phyloP scores from a whole-genome alignment of 192 early-diverging fungal species.

The Cetraspora pellucida region DNA sequence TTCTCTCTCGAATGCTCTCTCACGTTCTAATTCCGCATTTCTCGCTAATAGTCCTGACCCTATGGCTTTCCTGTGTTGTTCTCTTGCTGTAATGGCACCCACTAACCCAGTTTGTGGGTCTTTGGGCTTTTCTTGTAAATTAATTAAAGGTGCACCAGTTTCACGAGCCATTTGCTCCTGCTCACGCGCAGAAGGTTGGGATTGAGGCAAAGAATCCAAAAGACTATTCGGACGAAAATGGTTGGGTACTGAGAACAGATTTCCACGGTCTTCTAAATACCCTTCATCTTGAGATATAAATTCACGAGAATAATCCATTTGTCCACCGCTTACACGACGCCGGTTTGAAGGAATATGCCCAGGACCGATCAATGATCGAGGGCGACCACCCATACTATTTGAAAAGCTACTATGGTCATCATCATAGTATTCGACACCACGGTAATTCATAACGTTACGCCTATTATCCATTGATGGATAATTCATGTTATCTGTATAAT shows the following conservation, averaged over 20 bases:
- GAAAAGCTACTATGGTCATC: constrained; percentile 16
- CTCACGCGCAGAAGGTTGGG: constrained; percentile 30
- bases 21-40: constrained; percentile 24
- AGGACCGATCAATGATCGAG: constrained; percentile 16
- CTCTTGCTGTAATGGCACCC: constrained; percentile 32
- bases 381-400: not conserved
- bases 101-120: constrained; percentile 31
- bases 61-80: constrained; percentile 1
- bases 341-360: not conserved
- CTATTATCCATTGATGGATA: not conserved
- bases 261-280: constrained; percentile 28
- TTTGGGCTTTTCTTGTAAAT: constrained; percentile 27
- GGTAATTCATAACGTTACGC: not conserved
- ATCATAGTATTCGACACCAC: constrained; percentile 21
- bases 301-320: constrained; percentile 27
- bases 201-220: not conserved
- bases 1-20: constrained; percentile 26
- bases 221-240: constrained; percentile 22
- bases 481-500: not conserved
- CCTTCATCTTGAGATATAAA: constrained; percentile 15
- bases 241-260: not conserved
- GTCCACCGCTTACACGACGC: constrained; percentile 24
- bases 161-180: constrained; percentile 20
- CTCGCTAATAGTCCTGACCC: not conserved
- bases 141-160: constrained; percentile 23